Percentiles rank a stretch among this genome's conserved stretches.
Evolutionary conservation across 148 eudicot species (phyloP).

Genomic region (Limonium bicolor): DNA sequence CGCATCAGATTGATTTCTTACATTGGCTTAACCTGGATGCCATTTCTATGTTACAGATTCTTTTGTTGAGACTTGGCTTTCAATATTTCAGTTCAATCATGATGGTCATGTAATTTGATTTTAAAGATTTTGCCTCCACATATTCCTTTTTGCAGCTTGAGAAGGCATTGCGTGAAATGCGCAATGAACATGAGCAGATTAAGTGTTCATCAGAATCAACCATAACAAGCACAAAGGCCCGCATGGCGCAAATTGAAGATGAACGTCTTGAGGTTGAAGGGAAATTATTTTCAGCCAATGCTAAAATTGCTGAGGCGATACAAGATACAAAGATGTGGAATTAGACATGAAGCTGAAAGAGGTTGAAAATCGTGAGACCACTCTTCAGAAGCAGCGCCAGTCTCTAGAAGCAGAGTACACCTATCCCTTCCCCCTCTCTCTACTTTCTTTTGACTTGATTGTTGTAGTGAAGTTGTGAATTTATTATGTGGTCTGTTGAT

Average conservation of each 20-base stretch:
- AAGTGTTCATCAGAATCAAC: constrained; percentile 38
- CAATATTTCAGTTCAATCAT: too few species aligned
- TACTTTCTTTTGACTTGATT: neutral
- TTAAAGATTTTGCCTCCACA: neutral
- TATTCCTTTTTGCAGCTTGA: constrained; percentile 48
- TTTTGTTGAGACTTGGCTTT: too few species aligned
- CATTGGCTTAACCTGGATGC: too few species aligned
- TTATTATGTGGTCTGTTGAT: neutral
- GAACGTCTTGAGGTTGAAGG: constrained; percentile 45
- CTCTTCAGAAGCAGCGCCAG: constrained; percentile 41
- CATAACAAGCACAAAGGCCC: constrained; percentile 33
- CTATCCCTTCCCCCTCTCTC: neutral
- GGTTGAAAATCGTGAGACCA: constrained; percentile 62
- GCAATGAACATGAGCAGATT: constrained; percentile 30
- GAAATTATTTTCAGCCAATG: constrained; percentile 40
- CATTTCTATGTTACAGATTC: too few species aligned
- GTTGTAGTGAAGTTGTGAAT: constrained; percentile 4
- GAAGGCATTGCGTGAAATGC: constrained; percentile 53
- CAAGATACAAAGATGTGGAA: constrained; percentile 52
- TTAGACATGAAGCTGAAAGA: constrained; percentile 69
- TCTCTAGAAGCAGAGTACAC: constrained; percentile 60
- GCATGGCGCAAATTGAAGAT: constrained; percentile 39
- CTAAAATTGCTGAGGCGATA: constrained; percentile 56
- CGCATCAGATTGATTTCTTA: too few species aligned
- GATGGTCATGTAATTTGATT: too few species aligned